Evolutionary conservation across 768 basidiomycete species (phyloP).

Genomic region (Paxillus involutus): DNA sequence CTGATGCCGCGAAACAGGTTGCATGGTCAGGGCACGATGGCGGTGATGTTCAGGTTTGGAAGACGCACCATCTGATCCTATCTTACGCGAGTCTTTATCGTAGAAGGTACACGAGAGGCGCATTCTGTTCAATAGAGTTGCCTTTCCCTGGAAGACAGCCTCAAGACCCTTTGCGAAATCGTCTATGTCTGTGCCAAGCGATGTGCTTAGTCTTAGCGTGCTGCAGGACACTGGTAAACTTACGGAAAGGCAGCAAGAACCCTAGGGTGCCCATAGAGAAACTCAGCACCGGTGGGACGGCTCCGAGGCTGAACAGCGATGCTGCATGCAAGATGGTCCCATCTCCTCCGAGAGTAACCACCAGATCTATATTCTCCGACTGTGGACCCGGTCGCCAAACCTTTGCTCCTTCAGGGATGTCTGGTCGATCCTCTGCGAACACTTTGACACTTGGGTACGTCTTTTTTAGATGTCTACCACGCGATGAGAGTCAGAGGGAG

Average conservation of each 20-base stretch:
- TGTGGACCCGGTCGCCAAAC: conserved; percentile 58
- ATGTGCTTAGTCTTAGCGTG: neutral
- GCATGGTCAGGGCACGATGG: neutral
- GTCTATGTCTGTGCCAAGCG: conserved; percentile 68
- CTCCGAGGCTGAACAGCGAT: conserved; percentile 85
- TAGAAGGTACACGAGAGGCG: conserved; percentile 81
- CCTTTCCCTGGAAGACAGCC: conserved; percentile 76
- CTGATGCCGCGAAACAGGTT: conserved; percentile 34
- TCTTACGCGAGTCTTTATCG: conserved; percentile 55
- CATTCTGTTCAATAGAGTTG: conserved; percentile 87
- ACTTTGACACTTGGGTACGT: conserved; percentile 62
- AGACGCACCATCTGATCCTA: conserved; percentile 55
- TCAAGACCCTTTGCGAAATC: conserved; percentile 79
- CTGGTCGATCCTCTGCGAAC: conserved; percentile 64
- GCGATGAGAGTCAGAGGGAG: conserved; percentile 2
- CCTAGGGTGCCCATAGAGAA: conserved; percentile 82
- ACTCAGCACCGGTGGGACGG: conserved; percentile 81
- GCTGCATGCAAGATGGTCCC: conserved; percentile 95
- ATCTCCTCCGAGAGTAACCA: conserved; percentile 92
- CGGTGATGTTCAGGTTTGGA: neutral
- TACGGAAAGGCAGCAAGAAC: conserved; percentile 91
- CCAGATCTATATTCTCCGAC: conserved; percentile 73
- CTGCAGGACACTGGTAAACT: conserved; percentile 29
- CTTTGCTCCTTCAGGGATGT: conserved; percentile 63
- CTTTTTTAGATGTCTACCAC: conserved; percentile 51